Conservation (phyloP, 768 basidiomycete genomes). For the Psilocybe azurescens region DNA sequence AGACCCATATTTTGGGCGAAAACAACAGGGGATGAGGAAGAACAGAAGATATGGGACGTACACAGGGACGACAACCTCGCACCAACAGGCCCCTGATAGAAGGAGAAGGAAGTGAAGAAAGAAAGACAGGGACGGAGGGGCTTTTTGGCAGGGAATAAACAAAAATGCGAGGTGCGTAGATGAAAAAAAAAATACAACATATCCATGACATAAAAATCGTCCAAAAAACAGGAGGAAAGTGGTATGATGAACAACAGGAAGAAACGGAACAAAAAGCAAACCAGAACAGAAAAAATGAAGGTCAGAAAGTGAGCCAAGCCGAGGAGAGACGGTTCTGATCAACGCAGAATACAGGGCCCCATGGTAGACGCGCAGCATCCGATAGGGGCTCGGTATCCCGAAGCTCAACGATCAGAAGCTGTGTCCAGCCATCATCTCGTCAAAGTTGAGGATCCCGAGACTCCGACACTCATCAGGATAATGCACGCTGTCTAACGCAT, state of each 20-base stretch:
- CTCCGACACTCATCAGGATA: conserved; percentile 29
- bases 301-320: conserved; percentile 24
- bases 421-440: conserved; percentile 48
- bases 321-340: conserved; percentile 6
- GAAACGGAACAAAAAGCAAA: conserved; percentile 13
- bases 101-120: conserved; percentile 10
- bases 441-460: conserved; percentile 39
- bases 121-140: conserved; percentile 6
- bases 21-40: conserved; percentile 27
- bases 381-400: conserved; percentile 8
- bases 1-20: conserved; percentile 21
- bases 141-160: background rate
- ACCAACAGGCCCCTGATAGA: conserved; percentile 9
- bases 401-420: conserved; percentile 27
- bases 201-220: conserved; percentile 7
- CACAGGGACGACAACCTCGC: conserved; percentile 17
- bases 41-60: conserved; percentile 20
- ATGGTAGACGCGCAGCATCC: conserved; percentile 43
- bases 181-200: conserved; percentile 6
- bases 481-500: conserved; percentile 32
- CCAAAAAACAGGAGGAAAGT: conserved; percentile 5
- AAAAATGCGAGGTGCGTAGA: conserved; percentile 7
- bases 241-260: conserved; percentile 11
- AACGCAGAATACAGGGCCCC: conserved; percentile 19
- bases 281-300: conserved; percentile 31